Evolutionary conservation across 306 rosid species (phyloP), one percentile per base, ranked within the genome.

Genomic region (Canavalia gladiata): DNA sequence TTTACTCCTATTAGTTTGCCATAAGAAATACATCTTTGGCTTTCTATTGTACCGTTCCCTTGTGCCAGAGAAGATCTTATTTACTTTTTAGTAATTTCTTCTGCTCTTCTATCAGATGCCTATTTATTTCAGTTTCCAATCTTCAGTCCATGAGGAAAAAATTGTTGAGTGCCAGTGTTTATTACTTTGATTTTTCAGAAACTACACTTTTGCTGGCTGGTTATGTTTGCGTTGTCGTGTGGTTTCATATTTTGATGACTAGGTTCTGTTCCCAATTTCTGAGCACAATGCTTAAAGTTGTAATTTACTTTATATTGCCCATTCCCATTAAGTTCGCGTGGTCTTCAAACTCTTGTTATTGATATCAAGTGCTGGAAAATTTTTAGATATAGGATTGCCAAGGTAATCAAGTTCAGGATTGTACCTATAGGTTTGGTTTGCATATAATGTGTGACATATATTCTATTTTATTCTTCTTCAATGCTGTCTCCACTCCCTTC

Each of bases 41-140:
- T 70, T 86, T 79, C 69, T 62, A 66, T 56, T 50, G 30, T 70
- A 56, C 31, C 0, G 0, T 57, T 82, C 82, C 85, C 81, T 50
- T 80, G 54, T 82, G 18, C 80, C 79, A 12, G 11, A 81, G 46
- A 28, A 63, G 29, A 68, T 35, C 69, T 54, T 54, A 28, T 77
- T 72, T 76, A 50, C 43, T 3, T 63, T 18, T 45, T 60, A 64
- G 13, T 66, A 13, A 29, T 42, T 55, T 71, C 68, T 72, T 63
- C 33, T 33, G 10, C 60, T 72, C 78, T 72, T 81, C 76, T 65
- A 18, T 69, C 72, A 28, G 28, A 41, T 81, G 76, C 67, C 42
- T 72, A 8, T 66, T 71, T 67, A 18, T 77, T 58, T 84, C 59
- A 56, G 46, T 82, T 79, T 87, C 81, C 88, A 68, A 37, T 51